phyloP scores from a whole-genome alignment of 306 rosid species.

The Corylus americana region DNA sequence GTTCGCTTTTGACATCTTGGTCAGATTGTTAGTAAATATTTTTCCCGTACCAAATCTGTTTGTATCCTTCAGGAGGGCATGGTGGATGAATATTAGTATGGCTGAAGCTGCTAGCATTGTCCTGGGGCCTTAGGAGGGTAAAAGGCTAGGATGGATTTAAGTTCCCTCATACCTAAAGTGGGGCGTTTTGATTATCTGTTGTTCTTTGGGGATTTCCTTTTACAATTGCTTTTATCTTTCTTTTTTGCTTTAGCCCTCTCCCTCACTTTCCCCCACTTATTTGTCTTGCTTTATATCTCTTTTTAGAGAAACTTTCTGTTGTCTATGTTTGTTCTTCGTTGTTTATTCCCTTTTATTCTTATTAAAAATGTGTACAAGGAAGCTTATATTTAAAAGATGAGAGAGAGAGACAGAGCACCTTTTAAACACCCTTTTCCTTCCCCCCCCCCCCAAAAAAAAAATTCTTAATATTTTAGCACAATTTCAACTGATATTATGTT shows the following conservation, averaged over 20 bases:
- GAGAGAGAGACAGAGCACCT: neutral
- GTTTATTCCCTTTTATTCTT: neutral
- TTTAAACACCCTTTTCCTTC: neutral
- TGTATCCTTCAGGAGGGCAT: no score
- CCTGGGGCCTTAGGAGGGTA: neutral
- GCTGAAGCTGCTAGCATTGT: neutral
- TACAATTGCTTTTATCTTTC: neutral
- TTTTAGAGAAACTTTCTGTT: neutral
- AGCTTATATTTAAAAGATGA: neutral
- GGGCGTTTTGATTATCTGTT: neutral
- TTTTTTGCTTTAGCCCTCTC: neutral
- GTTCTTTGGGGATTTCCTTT: neutral
- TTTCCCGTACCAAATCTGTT: no score
- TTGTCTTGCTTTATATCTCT: neutral
- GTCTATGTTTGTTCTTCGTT: neutral
- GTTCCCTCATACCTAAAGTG: neutral
- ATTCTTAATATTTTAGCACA: neutral
- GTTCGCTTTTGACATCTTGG: no score
- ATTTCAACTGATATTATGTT: slow-evolving; percentile 16
- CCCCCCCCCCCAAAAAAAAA: neutral
- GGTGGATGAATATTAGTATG: neutral
- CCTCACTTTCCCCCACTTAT: neutral
- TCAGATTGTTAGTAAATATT: no score
- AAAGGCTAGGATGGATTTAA: neutral
- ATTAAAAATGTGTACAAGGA: neutral